A percentile compares a stretch with the other conserved stretches of the same genome.
phyloP scores from a whole-genome alignment of 2,329 filamentous ascomycete species.

The Dactylellina cionopaga region DNA sequence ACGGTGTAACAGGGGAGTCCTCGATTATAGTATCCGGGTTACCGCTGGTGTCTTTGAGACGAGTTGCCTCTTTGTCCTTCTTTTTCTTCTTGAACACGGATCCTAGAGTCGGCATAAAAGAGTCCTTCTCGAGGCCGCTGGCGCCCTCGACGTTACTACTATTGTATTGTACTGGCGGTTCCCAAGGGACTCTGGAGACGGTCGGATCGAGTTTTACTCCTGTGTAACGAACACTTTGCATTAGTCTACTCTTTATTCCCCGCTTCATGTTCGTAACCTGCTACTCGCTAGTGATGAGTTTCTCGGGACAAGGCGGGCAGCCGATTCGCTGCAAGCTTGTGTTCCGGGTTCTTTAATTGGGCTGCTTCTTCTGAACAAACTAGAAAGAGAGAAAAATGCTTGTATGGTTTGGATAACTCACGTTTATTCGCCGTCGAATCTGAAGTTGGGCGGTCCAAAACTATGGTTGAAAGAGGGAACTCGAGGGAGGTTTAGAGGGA shows the following conservation, averaged over 20 bases:
- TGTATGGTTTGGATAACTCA: constrained; percentile 20
- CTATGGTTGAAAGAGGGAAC: constrained; percentile 33
- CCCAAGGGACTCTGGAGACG: constrained; percentile 49
- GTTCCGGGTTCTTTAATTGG: too few relatives aligned
- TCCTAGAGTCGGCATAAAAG: constrained; percentile 88
- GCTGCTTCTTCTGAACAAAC: too few relatives aligned
- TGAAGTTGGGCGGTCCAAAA: constrained; percentile 50
- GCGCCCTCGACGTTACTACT: constrained; percentile 53
- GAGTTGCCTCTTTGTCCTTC: constrained; percentile 76
- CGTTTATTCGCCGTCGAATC: constrained; percentile 52
- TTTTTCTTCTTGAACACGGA: constrained; percentile 87
- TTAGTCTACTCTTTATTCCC: constrained; percentile 23
- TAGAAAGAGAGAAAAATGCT: background rate
- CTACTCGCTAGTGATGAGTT: constrained; percentile 11
- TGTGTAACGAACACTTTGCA: constrained; percentile 27
- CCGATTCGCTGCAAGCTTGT: constrained; percentile 32
- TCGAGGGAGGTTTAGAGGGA: constrained; percentile 18
- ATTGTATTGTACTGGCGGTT: constrained; percentile 33
- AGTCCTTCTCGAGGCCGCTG: constrained; percentile 54
- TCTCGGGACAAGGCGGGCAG: constrained; percentile 19
- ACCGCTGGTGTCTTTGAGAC: constrained; percentile 62
- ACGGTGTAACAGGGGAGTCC: constrained; percentile 46
- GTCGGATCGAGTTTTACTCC: constrained; percentile 52
- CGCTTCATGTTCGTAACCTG: background rate
- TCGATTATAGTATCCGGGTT: constrained; percentile 39